These are phyloP conservation scores for Botryotinia convoluta DNA, from an alignment of 2,329 filamentous ascomycete species.

Conservation along the genomic window DNA sequence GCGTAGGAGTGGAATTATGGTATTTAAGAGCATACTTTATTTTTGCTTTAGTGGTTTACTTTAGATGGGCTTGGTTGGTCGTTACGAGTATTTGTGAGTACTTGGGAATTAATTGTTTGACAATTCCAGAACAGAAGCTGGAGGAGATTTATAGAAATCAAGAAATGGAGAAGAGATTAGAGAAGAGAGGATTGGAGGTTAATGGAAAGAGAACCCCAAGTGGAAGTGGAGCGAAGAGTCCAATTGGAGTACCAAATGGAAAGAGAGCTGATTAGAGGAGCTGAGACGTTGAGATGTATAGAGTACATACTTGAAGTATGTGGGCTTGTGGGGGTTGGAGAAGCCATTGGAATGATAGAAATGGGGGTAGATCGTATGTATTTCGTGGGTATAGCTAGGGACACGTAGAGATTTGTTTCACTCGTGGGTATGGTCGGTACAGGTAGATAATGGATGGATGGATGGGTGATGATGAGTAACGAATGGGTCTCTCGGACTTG, in stretches of 20 bases:
- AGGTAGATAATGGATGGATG: neutral
- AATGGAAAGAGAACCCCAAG: slow-evolving; percentile 27
- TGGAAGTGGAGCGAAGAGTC: slow-evolving; percentile 22
- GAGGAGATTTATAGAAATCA: slow-evolving; percentile 23
- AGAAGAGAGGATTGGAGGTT: slow-evolving; percentile 8
- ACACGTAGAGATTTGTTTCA: neutral
- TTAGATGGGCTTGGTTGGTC: slow-evolving; percentile 87
- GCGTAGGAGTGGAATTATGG: slow-evolving; percentile 64
- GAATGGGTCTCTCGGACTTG: neutral
- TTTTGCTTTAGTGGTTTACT: slow-evolving; percentile 83
- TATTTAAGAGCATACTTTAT: slow-evolving; percentile 84
- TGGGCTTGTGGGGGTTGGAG: neutral
- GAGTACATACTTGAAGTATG: neutral
- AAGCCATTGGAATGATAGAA: neutral
- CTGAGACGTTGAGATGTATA: neutral
- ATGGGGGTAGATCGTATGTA: neutral
- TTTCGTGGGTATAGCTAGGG: neutral
- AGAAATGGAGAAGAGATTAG: slow-evolving; percentile 29
- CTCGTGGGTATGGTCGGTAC: neutral
- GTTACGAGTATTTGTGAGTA: slow-evolving; percentile 89
- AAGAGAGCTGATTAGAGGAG: slow-evolving; percentile 33
- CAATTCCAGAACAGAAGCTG: slow-evolving; percentile 64
- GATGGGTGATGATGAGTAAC: slow-evolving; percentile 2
- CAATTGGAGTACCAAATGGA: slow-evolving; percentile 29
- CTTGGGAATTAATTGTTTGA: slow-evolving; percentile 91